phyloP scores from a whole-genome alignment of 306 rosid species.

The Psophocarpus tetragonolobus region DNA sequence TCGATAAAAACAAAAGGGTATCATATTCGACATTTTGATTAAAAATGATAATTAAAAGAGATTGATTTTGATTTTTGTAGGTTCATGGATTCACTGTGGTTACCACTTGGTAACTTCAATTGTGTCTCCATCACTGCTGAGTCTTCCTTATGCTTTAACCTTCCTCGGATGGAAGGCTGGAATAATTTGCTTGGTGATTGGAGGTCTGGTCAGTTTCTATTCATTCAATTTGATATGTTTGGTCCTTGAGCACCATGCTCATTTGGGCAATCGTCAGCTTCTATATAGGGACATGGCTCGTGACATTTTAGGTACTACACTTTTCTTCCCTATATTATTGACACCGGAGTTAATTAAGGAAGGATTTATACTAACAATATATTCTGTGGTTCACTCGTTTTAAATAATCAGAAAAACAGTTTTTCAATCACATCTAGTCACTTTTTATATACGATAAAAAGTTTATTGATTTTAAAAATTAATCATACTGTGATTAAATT shows the following conservation, averaged over 20 bases:
- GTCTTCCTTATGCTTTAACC: background rate
- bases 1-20: background rate
- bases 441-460: too few species aligned
- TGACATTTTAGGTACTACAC: background rate
- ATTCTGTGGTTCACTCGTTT: too few species aligned
- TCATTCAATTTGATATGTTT: background rate
- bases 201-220: background rate
- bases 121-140: background rate
- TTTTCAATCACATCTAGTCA: too few species aligned
- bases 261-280: background rate
- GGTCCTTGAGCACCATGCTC: background rate
- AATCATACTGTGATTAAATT: too few species aligned
- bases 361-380: too few species aligned
- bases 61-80: background rate
- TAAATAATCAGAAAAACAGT: too few species aligned
- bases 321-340: background rate
- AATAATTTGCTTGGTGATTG: background rate
- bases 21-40: background rate
- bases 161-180: background rate
- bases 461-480: too few species aligned
- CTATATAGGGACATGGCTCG: background rate
- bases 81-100: conserved; percentile 3
- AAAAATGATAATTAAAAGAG: background rate
- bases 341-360: background rate
- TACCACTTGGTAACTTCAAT: conserved; percentile 1